Evolutionary conservation across 257 asterid species (phyloP), one percentile per base, ranked within the genome.

Genomic region (Fraxinus excelsior): DNA sequence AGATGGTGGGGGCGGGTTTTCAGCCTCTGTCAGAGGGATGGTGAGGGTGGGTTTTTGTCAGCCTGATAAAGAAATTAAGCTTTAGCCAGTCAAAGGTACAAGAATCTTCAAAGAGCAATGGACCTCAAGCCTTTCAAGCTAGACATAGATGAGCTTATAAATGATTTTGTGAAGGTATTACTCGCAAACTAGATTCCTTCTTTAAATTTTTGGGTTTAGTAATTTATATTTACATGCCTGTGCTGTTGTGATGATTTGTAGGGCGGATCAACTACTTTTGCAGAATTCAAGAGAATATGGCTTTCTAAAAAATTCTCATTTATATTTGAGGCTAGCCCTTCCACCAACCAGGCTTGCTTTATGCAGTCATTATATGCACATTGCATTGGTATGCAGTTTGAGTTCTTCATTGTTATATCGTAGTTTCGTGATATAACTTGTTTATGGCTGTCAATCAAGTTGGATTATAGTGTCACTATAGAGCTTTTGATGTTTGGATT

Each of bases 341-440:
- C 98, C 26, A 86, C 88, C 71, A 91, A 91, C 83, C 96, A 86
- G 79, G 93, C 92, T 74, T 84, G 87, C 89, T 95, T 95, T 83
- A 85, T 92, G 96, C 98, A 92, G 88, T 90, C 99, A 37, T 74
- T 95, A 29, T 95, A 89, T 84, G 94, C 92, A 32, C 94, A 95
- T 82, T 81, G 85, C 25, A 87, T 85, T 58, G 89, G 97, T 90
- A 88, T 75, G 86, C 81, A 31, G 75, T 75, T 56, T n/a, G 10
- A 21, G 46, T 67, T 28, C 4, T 68, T 71, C 14, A 56, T 58
- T 42, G 70, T 75, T 14, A 51, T 76, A 29, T 42, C 85, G 97
- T n/a, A 67, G 73, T 62, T 44, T 29, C 38, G 28, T 60, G 71
- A 69, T 60, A 68, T 56, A 71, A 58, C 29, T 11, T 70, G 58